A percentile compares a stretch with the other conserved stretches of the same genome.
Conservation (phyloP, 2,329 filamentous ascomycete genomes). For the Diaporthe nobilis region DNA sequence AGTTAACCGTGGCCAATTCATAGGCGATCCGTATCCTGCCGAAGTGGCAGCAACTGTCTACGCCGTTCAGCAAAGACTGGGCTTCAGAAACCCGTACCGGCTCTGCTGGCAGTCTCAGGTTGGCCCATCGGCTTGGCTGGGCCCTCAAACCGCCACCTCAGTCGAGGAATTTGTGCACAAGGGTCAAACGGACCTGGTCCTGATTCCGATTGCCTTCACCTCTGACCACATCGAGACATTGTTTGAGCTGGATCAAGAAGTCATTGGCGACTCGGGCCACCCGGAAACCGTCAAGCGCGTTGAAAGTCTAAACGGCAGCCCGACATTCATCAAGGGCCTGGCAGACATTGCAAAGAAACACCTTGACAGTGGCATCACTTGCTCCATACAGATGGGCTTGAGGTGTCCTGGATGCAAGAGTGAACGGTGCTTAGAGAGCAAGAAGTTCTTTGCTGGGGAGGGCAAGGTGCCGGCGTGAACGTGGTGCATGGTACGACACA, state of each 20-base stretch:
- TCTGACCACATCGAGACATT: slow-evolving; percentile 99
- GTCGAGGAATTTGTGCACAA: slow-evolving; percentile 92
- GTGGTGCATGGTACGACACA: not conserved
- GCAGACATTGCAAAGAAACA: slow-evolving; percentile 89
- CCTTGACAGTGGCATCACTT: slow-evolving; percentile 75
- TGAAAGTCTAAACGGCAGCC: slow-evolving; percentile 92
- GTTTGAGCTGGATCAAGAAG: slow-evolving; percentile 93
- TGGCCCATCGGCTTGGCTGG: slow-evolving; percentile 94
- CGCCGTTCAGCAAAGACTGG: slow-evolving; percentile 93
- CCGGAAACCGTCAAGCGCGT: slow-evolving; percentile 87
- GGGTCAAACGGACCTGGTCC: slow-evolving; percentile 89
- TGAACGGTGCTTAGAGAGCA: slow-evolving; percentile 85
- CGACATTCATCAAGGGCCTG: slow-evolving; percentile 89
- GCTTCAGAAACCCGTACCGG: slow-evolving; percentile 90
- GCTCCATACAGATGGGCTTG: slow-evolving; percentile 88
- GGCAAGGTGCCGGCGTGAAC: slow-evolving; percentile 28
- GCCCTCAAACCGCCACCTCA: slow-evolving; percentile 90
- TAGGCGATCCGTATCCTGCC: slow-evolving; percentile 92
- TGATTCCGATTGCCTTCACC: slow-evolving; percentile 97
- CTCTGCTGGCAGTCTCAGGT: slow-evolving; percentile 99
- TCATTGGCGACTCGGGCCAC: slow-evolving; percentile 88
- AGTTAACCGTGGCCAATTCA: slow-evolving; percentile 47
- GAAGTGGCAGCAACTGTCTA: slow-evolving; percentile 97
- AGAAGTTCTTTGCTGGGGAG: slow-evolving; percentile 71
- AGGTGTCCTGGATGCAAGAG: slow-evolving; percentile 95